Conservation (phyloP, 2,329 filamentous ascomycete species). For the Phaeophleospora eucalypticola region DNA sequence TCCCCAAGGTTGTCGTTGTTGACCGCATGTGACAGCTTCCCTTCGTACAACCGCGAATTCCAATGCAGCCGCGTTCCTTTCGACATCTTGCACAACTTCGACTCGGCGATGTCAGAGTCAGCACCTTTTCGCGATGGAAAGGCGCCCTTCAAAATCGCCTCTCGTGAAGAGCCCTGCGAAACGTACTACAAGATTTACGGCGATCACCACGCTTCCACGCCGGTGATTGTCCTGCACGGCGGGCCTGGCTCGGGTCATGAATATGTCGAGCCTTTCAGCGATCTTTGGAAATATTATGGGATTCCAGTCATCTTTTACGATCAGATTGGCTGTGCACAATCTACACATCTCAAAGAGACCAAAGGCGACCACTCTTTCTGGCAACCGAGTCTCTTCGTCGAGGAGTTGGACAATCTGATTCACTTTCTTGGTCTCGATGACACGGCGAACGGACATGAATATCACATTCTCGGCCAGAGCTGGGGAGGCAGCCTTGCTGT, state of each 20-base stretch:
- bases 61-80: too few relatives aligned
- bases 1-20: too few relatives aligned
- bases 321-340: conserved; percentile 46
- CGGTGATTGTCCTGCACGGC: conserved; percentile 5
- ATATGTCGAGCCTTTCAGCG: not conserved
- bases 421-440: conserved; percentile 28
- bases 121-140: not conserved
- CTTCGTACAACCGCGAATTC: too few relatives aligned
- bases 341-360: conserved; percentile 44
- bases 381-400: conserved; percentile 41
- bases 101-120: too few relatives aligned
- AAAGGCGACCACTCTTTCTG: conserved; percentile 42
- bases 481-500: conserved; percentile 50
- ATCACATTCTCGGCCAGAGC: conserved; percentile 42
- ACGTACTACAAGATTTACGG: conserved; percentile 3
- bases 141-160: not conserved
- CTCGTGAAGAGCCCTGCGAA: not conserved
- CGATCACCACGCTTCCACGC: not conserved
- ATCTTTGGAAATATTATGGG: conserved; percentile 13
- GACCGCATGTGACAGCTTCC: too few relatives aligned
- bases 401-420: conserved; percentile 44
- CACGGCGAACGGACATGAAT: conserved; percentile 24
- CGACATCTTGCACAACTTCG: too few relatives aligned
- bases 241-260: conserved; percentile 2
- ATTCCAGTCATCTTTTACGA: conserved; percentile 49